Evolutionary conservation across 2,329 filamentous ascomycete species (phyloP).

Genomic region (Colletotrichum sp.): DNA sequence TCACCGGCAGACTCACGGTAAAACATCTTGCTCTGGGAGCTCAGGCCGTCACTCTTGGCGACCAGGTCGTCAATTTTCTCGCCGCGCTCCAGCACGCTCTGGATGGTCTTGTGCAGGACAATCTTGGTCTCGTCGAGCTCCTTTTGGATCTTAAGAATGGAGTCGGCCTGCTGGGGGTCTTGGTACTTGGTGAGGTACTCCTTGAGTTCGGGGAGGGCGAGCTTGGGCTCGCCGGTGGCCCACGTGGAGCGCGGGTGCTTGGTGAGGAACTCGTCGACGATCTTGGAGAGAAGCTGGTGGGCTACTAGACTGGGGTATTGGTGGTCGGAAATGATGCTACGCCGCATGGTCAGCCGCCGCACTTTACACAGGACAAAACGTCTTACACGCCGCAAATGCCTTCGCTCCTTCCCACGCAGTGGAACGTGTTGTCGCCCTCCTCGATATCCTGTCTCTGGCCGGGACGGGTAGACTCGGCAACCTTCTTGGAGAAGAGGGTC

Average conservation of each 20-base stretch:
- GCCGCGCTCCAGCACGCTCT: conserved; percentile 84
- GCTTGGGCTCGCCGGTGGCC: conserved; percentile 56
- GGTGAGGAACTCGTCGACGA: conserved; percentile 81
- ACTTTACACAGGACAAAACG: neutral
- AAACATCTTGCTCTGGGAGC: conserved; percentile 96
- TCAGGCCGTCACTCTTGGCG: conserved; percentile 89
- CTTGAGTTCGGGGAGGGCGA: conserved; percentile 76
- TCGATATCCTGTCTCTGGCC: conserved; percentile 86
- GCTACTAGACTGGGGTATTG: conserved; percentile 81
- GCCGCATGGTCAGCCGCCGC: neutral
- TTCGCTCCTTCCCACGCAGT: conserved; percentile 77
- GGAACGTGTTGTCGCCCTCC: conserved; percentile 81
- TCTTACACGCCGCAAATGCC: conserved; percentile 70
- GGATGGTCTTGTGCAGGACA: conserved; percentile 95
- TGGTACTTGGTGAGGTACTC: conserved; percentile 80
- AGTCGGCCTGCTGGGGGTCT: conserved; percentile 87
- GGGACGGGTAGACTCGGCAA: conserved; percentile 83
- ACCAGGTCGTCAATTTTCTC: conserved; percentile 97
- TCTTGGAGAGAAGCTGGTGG: conserved; percentile 83
- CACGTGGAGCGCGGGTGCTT: conserved; percentile 76
- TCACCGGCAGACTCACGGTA: conserved; percentile 66
- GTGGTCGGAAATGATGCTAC: conserved; percentile 72
- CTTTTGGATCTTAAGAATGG: conserved; percentile 93
- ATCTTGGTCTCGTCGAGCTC: conserved; percentile 98
- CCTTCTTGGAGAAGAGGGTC: conserved; percentile 84